Evolutionary conservation across 2,329 filamentous ascomycete genomes (phyloP).

Genomic region (Microdochium bolleyi): DNA sequence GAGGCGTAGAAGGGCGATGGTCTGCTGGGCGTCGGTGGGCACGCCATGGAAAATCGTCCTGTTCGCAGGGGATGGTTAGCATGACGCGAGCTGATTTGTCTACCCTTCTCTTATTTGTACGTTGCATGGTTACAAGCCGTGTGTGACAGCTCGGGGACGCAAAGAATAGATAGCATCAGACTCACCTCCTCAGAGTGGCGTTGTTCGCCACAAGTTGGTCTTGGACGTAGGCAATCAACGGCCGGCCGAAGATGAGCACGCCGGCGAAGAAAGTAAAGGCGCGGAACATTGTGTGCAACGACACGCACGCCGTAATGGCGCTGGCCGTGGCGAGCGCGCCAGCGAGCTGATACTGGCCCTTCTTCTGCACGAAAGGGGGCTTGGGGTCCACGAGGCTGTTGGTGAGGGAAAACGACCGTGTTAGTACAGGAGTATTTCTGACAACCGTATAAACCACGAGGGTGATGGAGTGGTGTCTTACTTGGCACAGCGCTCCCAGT

Average conservation of each 20-base stretch:
- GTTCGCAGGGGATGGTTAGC: not conserved
- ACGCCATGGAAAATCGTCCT: constrained; percentile 60
- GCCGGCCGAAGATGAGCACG: constrained; percentile 58
- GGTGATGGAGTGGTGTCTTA: constrained; percentile 2
- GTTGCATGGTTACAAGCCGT: not conserved
- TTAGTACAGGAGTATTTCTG: no score
- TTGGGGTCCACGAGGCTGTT: constrained; percentile 4
- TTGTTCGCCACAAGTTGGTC: not conserved
- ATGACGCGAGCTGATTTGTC: no score
- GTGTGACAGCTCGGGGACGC: not conserved
- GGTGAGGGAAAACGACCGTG: no score
- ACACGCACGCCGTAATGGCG: constrained; percentile 15
- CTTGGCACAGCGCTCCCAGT: constrained; percentile 15
- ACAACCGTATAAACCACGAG: no score
- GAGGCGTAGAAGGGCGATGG: constrained; percentile 57
- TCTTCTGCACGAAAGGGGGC: constrained; percentile 18
- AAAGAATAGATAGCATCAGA: not conserved
- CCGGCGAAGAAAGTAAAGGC: constrained; percentile 48
- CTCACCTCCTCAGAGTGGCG: not conserved
- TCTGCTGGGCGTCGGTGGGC: constrained; percentile 62
- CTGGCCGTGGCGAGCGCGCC: not conserved
- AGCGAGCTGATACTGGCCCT: not conserved
- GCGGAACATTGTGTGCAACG: constrained; percentile 39
- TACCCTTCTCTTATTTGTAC: no score
- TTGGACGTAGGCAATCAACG: constrained; percentile 41